These are phyloP conservation scores for Amaranthus palmeri DNA, from an alignment of 148 eudicot genomes.

Conservation along the genomic window DNA sequence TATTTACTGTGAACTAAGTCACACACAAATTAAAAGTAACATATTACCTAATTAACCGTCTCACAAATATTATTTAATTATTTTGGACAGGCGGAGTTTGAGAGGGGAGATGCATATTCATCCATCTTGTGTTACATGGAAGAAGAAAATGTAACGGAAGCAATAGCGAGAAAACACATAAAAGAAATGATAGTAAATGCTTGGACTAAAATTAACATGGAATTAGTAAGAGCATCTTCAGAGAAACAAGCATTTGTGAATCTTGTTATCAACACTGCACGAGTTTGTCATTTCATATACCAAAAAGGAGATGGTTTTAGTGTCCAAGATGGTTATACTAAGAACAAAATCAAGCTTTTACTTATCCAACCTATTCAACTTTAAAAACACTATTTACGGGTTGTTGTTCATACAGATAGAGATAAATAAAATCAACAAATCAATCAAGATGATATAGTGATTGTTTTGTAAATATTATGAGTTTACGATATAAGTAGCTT, in stretches of 20 bases:
- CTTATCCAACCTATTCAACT: conserved; percentile 36
- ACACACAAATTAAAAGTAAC: too few relatives aligned
- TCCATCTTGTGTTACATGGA: conserved; percentile 50
- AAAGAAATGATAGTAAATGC: conserved; percentile 24
- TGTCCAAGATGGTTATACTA: conserved; percentile 33
- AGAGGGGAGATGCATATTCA: conserved; percentile 48
- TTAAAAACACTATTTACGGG: not conserved
- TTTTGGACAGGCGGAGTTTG: conserved; percentile 37
- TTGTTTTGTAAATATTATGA: too few relatives aligned
- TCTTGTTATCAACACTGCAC: conserved; percentile 31
- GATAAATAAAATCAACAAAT: too few relatives aligned
- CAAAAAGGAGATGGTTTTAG: conserved; percentile 48
- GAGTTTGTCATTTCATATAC: conserved; percentile 49
- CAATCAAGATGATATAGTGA: too few relatives aligned
- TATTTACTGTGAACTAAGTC: too few relatives aligned
- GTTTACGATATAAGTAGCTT: too few relatives aligned
- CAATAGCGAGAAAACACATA: conserved; percentile 32
- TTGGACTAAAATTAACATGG: conserved; percentile 40
- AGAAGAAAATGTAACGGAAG: conserved; percentile 39
- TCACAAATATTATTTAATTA: too few relatives aligned
- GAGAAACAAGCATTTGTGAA: conserved; percentile 14
- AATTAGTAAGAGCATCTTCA: conserved; percentile 12
- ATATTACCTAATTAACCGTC: too few relatives aligned
- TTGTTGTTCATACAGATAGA: too few relatives aligned
- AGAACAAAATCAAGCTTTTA: conserved; percentile 25